Conservation (phyloP, 169 alveolate species). For the Eimeria sp. region DNA sequence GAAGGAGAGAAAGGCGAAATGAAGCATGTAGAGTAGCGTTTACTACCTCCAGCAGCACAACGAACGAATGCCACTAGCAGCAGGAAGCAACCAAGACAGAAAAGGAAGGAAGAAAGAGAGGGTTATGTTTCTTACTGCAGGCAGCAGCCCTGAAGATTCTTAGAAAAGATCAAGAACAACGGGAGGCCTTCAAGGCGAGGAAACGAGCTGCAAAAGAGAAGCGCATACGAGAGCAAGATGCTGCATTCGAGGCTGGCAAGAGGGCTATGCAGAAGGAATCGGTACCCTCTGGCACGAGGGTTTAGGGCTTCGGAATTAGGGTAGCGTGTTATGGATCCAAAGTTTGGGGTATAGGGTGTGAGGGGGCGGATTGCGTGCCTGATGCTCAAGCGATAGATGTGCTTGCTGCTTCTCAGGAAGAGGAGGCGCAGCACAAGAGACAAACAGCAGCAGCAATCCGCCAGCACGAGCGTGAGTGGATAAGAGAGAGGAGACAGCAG, state of each 20-base stretch:
- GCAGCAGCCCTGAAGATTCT: not conserved
- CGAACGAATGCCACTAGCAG: not conserved
- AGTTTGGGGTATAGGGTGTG: not conserved
- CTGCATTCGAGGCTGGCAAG: not conserved
- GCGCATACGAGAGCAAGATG: not conserved
- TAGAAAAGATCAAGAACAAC: not conserved
- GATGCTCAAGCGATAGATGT: not conserved
- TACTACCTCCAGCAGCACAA: no score
- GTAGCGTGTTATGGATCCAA: not conserved
- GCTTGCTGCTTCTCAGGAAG: not conserved
- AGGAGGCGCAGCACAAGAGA: conserved; percentile 10
- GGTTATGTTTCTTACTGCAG: not conserved
- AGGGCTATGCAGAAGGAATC: not conserved
- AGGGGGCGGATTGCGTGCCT: not conserved
- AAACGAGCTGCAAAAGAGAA: not conserved
- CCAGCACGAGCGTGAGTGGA: conserved; percentile 4
- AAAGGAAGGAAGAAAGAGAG: not conserved
- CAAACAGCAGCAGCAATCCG: conserved; percentile 9
- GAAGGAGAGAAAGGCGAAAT: not conserved
- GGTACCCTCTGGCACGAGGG: not conserved
- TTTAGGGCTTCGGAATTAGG: not conserved
- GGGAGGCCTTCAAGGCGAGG: conserved; percentile 11
- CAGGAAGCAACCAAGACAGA: not conserved
- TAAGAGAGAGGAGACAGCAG: not conserved
- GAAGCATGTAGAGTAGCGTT: not conserved